Evolutionary conservation across 2,329 filamentous ascomycete species (phyloP).

Genomic region (Fusarium sp.): DNA sequence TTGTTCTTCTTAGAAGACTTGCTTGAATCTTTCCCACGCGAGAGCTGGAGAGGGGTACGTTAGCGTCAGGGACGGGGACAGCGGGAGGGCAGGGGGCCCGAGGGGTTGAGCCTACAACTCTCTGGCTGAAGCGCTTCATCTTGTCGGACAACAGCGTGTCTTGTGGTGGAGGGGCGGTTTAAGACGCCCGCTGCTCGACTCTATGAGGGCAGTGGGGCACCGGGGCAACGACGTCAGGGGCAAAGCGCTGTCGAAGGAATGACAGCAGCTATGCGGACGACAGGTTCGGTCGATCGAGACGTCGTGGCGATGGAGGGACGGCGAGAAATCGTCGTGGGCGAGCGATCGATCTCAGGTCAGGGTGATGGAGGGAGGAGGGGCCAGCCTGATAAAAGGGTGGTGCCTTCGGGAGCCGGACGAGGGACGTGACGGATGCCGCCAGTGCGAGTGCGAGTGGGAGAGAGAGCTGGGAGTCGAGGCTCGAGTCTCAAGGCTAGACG

Average conservation of each 20-base stretch:
- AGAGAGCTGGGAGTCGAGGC: slow-evolving; percentile 12
- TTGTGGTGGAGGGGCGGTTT: slow-evolving; percentile 42
- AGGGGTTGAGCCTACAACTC: slow-evolving; percentile 79
- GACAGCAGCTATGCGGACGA: slow-evolving; percentile 34
- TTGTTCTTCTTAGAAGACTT: slow-evolving; percentile 86
- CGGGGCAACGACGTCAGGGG: slow-evolving; percentile 49
- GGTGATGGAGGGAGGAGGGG: slow-evolving; percentile 32
- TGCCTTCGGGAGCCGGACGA: slow-evolving; percentile 35
- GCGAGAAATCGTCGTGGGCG: slow-evolving; percentile 27
- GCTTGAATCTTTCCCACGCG: slow-evolving; percentile 86
- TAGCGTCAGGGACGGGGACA: slow-evolving; percentile 12
- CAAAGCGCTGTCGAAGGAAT: slow-evolving; percentile 36
- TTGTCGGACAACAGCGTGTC: slow-evolving; percentile 57
- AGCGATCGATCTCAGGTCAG: slow-evolving; percentile 14
- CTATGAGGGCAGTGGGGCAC: slow-evolving; percentile 45
- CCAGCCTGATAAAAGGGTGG: slow-evolving; percentile 35
- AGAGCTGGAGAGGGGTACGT: slow-evolving; percentile 72
- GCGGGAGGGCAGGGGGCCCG: neutral
- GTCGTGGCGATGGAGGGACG: slow-evolving; percentile 30
- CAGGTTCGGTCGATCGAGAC: slow-evolving; percentile 24
- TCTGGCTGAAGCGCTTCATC: slow-evolving; percentile 98
- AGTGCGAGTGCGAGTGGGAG: slow-evolving; percentile 12
- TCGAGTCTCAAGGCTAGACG: slow-evolving; percentile 15
- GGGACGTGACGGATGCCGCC: slow-evolving; percentile 26
- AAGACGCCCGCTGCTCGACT: slow-evolving; percentile 44